Percentiles rank a stretch among this genome's conserved stretches.
Conservation (phyloP, 768 basidiomycete genomes). For the Xerocomus brunneocitrinus region DNA sequence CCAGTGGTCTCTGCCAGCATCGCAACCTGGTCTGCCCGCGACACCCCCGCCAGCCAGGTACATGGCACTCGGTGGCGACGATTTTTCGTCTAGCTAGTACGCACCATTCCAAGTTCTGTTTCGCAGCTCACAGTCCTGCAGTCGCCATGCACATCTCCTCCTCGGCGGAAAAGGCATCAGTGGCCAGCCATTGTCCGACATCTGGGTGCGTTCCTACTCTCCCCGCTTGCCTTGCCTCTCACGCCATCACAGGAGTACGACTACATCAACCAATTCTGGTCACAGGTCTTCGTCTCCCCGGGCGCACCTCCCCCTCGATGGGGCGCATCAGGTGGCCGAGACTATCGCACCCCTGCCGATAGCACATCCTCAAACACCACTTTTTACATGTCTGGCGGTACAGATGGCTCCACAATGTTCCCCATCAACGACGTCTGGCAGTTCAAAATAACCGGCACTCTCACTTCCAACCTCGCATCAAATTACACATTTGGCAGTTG, state of each 20-base stretch:
- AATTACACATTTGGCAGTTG: constrained; percentile 52
- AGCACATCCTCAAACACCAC: constrained; percentile 53
- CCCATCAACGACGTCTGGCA: constrained; percentile 69
- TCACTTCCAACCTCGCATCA: constrained; percentile 61
- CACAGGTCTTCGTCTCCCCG: constrained; percentile 47
- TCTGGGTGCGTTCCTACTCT: constrained; percentile 54
- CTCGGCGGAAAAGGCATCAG: constrained; percentile 64
- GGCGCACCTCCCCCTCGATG: constrained; percentile 59
- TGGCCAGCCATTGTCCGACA: constrained; percentile 55
- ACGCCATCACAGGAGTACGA: constrained; percentile 59
- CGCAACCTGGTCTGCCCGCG: constrained; percentile 45
- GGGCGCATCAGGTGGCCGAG: constrained; percentile 73
- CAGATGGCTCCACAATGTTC: constrained; percentile 40
- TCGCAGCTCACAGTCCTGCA: constrained; percentile 28
- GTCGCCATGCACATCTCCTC: constrained; percentile 70
- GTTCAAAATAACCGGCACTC: constrained; percentile 61
- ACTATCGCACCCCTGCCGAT: constrained; percentile 40
- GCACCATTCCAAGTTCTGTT: constrained; percentile 28
- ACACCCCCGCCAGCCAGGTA: constrained; percentile 57
- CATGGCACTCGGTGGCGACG: constrained; percentile 58
- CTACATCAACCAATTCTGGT: constrained; percentile 75
- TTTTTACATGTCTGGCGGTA: constrained; percentile 72
- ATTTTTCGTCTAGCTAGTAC: constrained; percentile 81
- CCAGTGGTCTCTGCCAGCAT: constrained; percentile 54
- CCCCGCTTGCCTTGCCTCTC: neutral